Evolutionary conservation across 2,329 filamentous ascomycete genomes (phyloP).

Genomic region (Emericellopsis cladophorae): DNA sequence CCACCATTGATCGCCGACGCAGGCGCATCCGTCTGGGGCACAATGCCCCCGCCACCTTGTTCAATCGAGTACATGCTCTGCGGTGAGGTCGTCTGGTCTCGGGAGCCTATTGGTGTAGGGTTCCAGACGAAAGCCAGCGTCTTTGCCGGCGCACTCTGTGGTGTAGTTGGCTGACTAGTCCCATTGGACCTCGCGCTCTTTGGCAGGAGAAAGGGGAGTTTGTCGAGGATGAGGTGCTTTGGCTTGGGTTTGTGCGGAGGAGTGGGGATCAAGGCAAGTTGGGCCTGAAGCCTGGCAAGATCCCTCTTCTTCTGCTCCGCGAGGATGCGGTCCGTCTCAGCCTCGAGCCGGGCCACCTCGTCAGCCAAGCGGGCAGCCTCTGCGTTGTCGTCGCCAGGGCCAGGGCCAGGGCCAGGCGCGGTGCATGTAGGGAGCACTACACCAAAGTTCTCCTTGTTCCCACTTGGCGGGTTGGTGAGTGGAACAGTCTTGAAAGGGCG

Average conservation of each 20-base stretch:
- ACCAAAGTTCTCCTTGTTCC: no score
- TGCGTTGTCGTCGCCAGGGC: neutral
- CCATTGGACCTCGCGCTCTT: conserved; percentile 25
- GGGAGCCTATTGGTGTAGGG: conserved; percentile 4
- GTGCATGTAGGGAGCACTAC: no score
- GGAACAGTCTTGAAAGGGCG: neutral
- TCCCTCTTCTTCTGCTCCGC: conserved; percentile 37
- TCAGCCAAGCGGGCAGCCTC: conserved; percentile 13
- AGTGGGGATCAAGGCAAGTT: conserved; percentile 21
- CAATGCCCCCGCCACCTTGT: conserved; percentile 30
- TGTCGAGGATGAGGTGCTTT: conserved; percentile 30
- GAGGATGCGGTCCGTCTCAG: conserved; percentile 33
- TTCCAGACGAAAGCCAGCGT: conserved; percentile 9
- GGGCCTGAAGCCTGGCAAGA: conserved; percentile 28
- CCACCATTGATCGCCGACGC: conserved; percentile 69
- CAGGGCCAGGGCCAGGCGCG: no score
- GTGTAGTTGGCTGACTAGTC: conserved; percentile 5
- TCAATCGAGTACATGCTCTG: conserved; percentile 25
- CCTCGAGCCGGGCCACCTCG: conserved; percentile 29
- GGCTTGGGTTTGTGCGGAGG: conserved; percentile 15
- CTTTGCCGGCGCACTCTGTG: conserved; percentile 8
- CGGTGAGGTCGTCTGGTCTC: neutral
- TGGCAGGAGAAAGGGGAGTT: conserved; percentile 26
- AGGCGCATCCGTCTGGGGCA: conserved; percentile 57
- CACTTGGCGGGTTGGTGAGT: neutral